phyloP scores from a whole-genome alignment of 2,329 filamentous ascomycete species.

The Lachnellula arida region DNA sequence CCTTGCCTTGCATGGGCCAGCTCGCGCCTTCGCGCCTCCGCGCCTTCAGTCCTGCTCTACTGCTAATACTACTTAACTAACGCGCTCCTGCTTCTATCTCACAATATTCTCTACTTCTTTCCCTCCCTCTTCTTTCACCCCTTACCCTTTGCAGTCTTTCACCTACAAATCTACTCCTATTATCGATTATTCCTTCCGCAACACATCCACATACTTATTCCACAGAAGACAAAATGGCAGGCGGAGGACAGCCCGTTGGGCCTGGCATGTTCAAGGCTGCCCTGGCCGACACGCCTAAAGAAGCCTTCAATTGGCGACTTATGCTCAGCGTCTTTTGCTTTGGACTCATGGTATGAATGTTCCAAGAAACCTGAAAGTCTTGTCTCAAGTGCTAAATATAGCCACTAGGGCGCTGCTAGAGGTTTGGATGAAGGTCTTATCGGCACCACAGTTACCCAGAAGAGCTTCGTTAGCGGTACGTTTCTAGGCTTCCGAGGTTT shows the following conservation, averaged over 20 bases:
- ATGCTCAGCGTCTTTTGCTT: conserved; percentile 24
- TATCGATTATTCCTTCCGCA: background rate
- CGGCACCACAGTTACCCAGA: conserved; percentile 29
- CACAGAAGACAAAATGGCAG: conserved; percentile 8
- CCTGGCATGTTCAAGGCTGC: conserved; percentile 28
- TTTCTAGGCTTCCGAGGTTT: conserved; percentile 9
- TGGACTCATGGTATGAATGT: conserved; percentile 17
- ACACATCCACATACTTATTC: background rate
- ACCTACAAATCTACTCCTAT: background rate
- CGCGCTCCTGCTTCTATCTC: background rate
- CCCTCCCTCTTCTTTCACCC: background rate
- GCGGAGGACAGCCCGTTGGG: conserved; percentile 16
- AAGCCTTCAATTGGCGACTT: conserved; percentile 33
- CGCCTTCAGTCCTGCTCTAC: too few relatives aligned
- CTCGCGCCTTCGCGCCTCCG: too few relatives aligned
- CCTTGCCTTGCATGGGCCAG: too few relatives aligned
- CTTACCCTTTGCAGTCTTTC: background rate
- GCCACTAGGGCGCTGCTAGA: conserved; percentile 18
- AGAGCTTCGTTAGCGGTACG: conserved; percentile 14
- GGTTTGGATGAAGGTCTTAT: conserved; percentile 27
- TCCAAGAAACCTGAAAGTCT: background rate
- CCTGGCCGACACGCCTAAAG: conserved; percentile 29
- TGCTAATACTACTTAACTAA: too few relatives aligned
- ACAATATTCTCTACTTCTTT: background rate
- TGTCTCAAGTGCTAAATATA: background rate